These are phyloP conservation scores for Epichloe sibirici DNA, from an alignment of 2,329 filamentous ascomycete species.

Conservation along the genomic window DNA sequence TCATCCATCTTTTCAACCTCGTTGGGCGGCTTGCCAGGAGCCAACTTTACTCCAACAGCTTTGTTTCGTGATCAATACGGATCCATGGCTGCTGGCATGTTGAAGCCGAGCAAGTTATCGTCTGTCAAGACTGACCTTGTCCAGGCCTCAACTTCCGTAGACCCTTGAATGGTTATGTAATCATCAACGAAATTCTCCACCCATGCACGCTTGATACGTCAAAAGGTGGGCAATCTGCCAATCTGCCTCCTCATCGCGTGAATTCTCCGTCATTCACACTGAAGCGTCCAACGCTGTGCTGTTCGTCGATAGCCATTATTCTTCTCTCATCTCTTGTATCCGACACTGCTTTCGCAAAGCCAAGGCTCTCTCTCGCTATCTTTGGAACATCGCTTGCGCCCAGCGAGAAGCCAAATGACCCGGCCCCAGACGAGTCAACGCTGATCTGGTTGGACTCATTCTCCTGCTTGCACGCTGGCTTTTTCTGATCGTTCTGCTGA, in stretches of 20 bases:
- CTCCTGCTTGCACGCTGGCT: conserved; percentile 19
- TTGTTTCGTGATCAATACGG: too few relatives aligned
- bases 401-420: conserved; percentile 12
- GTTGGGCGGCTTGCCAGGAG: too few relatives aligned
- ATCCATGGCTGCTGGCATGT: too few relatives aligned
- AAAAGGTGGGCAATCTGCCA: neutral
- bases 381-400: conserved; percentile 1
- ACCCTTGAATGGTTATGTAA: conserved; percentile 1
- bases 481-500: conserved; percentile 23
- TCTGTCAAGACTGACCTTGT: too few relatives aligned
- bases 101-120: too few relatives aligned
- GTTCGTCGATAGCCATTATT: neutral
- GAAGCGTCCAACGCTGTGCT: neutral
- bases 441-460: conserved; percentile 31
- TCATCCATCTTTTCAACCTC: too few relatives aligned
- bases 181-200: conserved; percentile 2
- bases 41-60: too few relatives aligned
- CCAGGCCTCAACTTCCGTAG: too few relatives aligned
- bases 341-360: neutral
- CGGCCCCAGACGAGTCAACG: conserved; percentile 25
- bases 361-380: neutral
- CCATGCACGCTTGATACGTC: too few relatives aligned
- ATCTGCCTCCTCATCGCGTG: neutral
- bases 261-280: neutral
- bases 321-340: neutral